Base-by-base conservation (phyloP, 139 green algal genomes). In the Mychonastes homosphaera region DNA sequence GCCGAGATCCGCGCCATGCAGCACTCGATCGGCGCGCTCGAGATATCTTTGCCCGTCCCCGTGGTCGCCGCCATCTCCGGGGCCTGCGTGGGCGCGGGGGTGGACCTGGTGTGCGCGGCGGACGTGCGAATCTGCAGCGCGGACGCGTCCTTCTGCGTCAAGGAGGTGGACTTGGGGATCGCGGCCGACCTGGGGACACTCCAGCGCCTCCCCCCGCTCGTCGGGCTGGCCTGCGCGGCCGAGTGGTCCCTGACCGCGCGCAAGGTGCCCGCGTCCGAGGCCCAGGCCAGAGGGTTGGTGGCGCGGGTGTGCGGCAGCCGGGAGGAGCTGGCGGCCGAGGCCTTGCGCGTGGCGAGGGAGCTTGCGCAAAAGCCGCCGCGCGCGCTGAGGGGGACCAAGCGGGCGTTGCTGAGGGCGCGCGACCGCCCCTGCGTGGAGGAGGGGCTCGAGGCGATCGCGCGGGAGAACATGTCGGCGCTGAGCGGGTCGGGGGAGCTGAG, bases 161-260 rank as follows among this genome's bases (percentile, higher is more conserved):
- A 97, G 75, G 90, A 97, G 66, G 82, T 95, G 10, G 90, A 97
- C 54, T 41, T 95, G 34, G 89, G 53, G 13, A 89, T 95, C 35
- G 74, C 81, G 2, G 89, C 89, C 8, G 89, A 96, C 74, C 65
- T 96, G 52, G 89, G 89, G 27, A 88, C 79, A 3, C 66, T 96
- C 62, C 89, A 96, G 64, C 72, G 89, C 0, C 77, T 97, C 35
- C 86, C 86, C 4, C 3, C 36, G 21, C 79, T 97, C 39, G 73
- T 97, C 3, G 89, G 89, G 1, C 65, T 29, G 51, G 3, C 13
- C 16, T 43, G 54, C 5, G 26, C 4, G 21, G 28, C 7, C 24
- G 15, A 23, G 4, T 32, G 35, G 36, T 32, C 15, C 10, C 13
- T 44, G 47, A 6, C 54, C 43, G 4, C 16, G 8, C 50, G 8